Conservation (phyloP, 768 basidiomycete species). For the Leccinellum luteum region DNA sequence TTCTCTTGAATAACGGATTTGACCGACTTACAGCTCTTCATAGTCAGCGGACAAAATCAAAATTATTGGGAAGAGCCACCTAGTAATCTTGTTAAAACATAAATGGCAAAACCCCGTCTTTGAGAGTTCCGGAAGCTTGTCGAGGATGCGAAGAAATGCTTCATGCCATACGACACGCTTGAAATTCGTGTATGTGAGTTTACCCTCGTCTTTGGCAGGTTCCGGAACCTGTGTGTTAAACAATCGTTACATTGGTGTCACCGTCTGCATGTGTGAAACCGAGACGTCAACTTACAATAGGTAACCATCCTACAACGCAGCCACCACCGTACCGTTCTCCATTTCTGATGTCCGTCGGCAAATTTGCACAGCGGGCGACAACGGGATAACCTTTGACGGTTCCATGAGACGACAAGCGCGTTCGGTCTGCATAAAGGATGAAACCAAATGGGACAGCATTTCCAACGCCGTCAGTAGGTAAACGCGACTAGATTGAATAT, state of each 20-base stretch:
- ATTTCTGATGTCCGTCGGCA: not conserved
- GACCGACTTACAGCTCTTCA: not conserved
- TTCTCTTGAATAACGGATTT: not conserved
- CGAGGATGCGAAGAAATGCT: not conserved
- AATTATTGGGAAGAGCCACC: not conserved
- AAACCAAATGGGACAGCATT: not conserved
- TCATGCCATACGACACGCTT: not conserved
- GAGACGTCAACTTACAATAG: not conserved
- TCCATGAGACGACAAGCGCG: not conserved
- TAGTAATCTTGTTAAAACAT: not conserved
- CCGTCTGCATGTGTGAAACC: not conserved
- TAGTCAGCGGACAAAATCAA: not conserved
- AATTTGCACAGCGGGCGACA: not conserved
- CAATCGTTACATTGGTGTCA: too few species aligned
- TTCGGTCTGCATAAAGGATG: not conserved
- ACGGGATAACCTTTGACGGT: not conserved
- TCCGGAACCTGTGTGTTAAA: not conserved
- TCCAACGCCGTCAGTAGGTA: not conserved
- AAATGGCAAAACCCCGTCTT: not conserved
- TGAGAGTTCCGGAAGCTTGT: not conserved
- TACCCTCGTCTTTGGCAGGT: not conserved
- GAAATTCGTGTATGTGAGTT: not conserved
- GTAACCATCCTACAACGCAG: not conserved
- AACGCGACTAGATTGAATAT: not conserved
- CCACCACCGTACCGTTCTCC: not conserved